A percentile compares a stretch with the other conserved stretches of the same genome.
Evolutionary conservation across 1,284 basidiomycete genomes (phyloP).

Genomic region (Ustilago cynodontis): DNA sequence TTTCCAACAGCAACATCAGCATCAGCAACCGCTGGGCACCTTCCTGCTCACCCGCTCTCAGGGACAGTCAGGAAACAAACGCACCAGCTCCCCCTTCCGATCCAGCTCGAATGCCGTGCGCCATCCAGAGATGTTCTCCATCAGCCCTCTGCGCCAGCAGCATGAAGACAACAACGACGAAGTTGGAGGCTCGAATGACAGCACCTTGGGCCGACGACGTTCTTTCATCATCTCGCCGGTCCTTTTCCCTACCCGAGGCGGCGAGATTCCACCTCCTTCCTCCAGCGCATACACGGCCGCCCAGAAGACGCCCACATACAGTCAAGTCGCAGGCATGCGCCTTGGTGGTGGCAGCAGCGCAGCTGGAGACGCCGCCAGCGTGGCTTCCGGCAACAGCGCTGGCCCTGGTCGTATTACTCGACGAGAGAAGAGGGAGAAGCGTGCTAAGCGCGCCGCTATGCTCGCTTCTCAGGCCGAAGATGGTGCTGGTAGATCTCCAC

Average conservation of each 20-base stretch:
- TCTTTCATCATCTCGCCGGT: conserved; percentile 62
- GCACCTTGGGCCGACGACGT: conserved; percentile 30
- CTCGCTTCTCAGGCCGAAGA: conserved; percentile 26
- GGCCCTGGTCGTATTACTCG: conserved; percentile 57
- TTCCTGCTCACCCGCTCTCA: conserved; percentile 59
- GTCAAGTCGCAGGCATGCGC: conserved; percentile 37
- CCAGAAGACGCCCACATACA: conserved; percentile 28
- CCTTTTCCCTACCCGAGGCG: conserved; percentile 55
- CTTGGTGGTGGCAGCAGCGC: conserved; percentile 25
- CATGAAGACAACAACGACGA: conserved; percentile 33
- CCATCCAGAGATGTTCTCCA: conserved; percentile 47
- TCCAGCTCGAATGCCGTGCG: conserved; percentile 45
- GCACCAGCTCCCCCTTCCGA: conserved; percentile 61
- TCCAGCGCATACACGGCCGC: conserved; percentile 19
- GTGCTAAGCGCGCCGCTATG: conserved; percentile 50
- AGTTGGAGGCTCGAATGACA: conserved; percentile 18
- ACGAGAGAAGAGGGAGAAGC: conserved; percentile 60
- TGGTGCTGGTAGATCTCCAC: conserved; percentile 24
- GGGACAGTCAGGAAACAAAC: conserved; percentile 27
- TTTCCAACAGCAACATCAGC: conserved; percentile 28
- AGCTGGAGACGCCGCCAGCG: conserved; percentile 38
- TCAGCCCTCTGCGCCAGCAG: conserved; percentile 39
- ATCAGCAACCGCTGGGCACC: conserved; percentile 50
- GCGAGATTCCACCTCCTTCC: conserved; percentile 48
- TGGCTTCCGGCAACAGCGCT: conserved; percentile 44